Conservation (phyloP, 176 grass and related monocot species). For the Eleusine indica region DNA sequence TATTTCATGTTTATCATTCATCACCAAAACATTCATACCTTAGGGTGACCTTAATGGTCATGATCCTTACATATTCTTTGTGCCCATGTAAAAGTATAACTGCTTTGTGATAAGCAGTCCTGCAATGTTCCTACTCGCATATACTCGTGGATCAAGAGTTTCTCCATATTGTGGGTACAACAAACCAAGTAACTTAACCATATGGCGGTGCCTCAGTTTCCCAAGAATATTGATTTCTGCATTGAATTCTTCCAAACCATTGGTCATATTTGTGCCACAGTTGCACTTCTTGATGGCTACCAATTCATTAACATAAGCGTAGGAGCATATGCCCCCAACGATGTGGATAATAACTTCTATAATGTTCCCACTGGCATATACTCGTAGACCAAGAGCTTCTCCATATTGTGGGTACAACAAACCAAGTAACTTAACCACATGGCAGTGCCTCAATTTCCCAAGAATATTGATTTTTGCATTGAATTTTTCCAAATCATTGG, state of each 20-base stretch:
- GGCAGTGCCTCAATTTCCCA: constrained; percentile 81
- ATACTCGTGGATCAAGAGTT: constrained; percentile 89
- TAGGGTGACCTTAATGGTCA: no score
- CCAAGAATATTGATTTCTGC: constrained; percentile 94
- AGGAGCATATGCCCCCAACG: no score
- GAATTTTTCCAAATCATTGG: constrained; percentile 81
- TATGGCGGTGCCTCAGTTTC: constrained; percentile 84
- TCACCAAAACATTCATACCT: no score
- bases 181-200: constrained; percentile 82
- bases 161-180: constrained; percentile 72
- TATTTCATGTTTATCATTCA: no score
- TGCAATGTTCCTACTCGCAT: constrained; percentile 79
- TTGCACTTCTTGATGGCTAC: constrained; percentile 82
- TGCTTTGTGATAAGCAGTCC: constrained; percentile 61
- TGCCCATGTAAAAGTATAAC: constrained; percentile 76
- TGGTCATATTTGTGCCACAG: constrained; percentile 64
- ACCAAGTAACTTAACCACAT: constrained; percentile 84
- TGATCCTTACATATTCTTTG: constrained; percentile 37
- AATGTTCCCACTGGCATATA: constrained; percentile 61
- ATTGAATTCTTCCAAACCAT: constrained; percentile 78
- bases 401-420: constrained; percentile 70
- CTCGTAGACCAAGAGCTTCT: constrained; percentile 94
- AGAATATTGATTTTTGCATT: constrained; percentile 94
- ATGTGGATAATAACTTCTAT: no score
- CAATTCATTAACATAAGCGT: neutral